phyloP scores from a whole-genome alignment of 805 yeast genomes.

The Yarrowia porcina region DNA sequence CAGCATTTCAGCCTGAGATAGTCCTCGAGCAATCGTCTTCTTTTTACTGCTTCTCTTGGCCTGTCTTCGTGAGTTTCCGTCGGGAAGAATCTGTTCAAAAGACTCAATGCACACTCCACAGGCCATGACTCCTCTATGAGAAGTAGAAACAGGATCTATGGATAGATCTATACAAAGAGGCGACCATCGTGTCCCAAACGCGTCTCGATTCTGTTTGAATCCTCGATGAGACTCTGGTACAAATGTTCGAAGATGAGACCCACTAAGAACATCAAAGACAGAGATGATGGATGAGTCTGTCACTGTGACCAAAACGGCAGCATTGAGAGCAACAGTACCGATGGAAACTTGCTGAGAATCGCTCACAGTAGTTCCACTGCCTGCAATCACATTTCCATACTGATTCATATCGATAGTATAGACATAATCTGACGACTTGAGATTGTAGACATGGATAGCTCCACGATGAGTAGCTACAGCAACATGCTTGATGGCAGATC shows the following conservation, averaged over 20 bases:
- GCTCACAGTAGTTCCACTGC: conserved; percentile 14
- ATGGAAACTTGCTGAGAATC: conserved; percentile 10
- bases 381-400: conserved; percentile 23
- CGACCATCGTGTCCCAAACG: not conserved
- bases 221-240: conserved; percentile 19
- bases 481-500: not conserved
- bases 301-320: conserved; percentile 12
- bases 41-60: conserved; percentile 9
- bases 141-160: not conserved
- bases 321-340: conserved; percentile 6
- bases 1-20: conserved; percentile 8
- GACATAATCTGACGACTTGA: not conserved
- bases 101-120: conserved; percentile 22
- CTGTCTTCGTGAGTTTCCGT: conserved; percentile 8
- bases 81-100: conserved; percentile 14
- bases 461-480: conserved; percentile 20
- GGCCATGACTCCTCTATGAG: conserved; percentile 24
- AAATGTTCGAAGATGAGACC: conserved; percentile 13
- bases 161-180: conserved; percentile 13
- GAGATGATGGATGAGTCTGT: conserved; percentile 19
- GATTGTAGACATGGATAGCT: conserved; percentile 3
- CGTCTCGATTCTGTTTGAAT: conserved; percentile 17
- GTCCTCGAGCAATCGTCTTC: conserved; percentile 12
- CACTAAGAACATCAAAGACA: conserved; percentile 6
- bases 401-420: conserved; percentile 21